Evolutionary conservation across 2,329 filamentous ascomycete species (phyloP), one percentile per base, ranked within the genome.

Genomic region (Alternaria sp.): DNA sequence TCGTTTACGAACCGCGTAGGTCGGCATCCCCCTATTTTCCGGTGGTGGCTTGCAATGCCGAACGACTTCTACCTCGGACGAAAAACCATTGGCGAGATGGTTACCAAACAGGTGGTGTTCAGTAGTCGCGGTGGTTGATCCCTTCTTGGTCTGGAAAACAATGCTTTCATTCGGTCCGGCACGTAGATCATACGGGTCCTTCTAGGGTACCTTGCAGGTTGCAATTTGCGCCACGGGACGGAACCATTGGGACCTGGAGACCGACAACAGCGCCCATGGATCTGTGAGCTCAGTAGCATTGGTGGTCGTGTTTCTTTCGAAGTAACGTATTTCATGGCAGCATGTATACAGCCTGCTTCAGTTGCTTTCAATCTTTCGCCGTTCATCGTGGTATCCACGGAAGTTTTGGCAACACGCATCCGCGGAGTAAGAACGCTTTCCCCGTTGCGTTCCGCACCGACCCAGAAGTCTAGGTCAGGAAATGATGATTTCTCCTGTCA

Each of bases 111-210:
- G 25, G 12, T 32, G 60, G 32, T 59, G 60, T 45, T 62, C 60
- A 36, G 51, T 63, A 65, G 52, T 50, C 30, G 52, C 63, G 63
- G 60, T 60, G 49, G 57, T 65, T 58, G 56, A 55, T 60, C 63
- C 61, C 19, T 63, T 65, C 57, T 62, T 30, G 57, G 60, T 45
- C 43, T 43, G 50, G 32, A 60, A 57, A 54, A 43, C 21, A 58
- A 65, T 59, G 55, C 63, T 52, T 54, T 52, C 30, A 50, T 5
- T 45, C 17, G 52, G 50, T 50, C 43, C 12, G 49, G 30, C 19
- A 30, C 36, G 59, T 54, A 47, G 59, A 62, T 62, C 59, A 36
- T 54, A 52, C n/a, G 43, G 40, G 28, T 40, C 28, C 30, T 54
- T 13, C 55, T 13, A 32, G 21, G 55, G 43, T 59, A 21, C 59